Base-by-base conservation (phyloP, 2,329 filamentous ascomycete genomes). In the Penicillium freii region DNA sequence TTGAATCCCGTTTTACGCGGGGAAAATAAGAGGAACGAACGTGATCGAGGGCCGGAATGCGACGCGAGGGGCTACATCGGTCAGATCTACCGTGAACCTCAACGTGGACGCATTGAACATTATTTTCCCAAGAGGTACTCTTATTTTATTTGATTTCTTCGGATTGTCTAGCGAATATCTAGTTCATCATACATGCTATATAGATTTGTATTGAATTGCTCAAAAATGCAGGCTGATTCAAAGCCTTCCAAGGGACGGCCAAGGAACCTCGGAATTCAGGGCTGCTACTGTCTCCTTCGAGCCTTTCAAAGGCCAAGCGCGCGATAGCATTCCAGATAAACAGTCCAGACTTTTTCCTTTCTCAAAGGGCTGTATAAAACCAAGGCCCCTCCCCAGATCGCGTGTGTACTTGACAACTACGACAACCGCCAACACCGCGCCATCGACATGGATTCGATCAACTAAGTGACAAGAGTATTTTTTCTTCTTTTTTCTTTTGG, bases 211-310 rank as follows among this genome's bases (percentile, higher is more conserved):
- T 11, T 25, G 13, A 44, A 23, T 33, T n/a, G 11, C n/a, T n/a
- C 13, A 17, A 40, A 23, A 23, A 29, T 27, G 21, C 8, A 48
- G 11, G 9, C 13, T 27, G 3, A 29, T 29, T 23, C 19, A 45
- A 2, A 27, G 19, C 5, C 38, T 21, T 27, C 29, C 13, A 33
- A 53, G 34, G 23, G 21, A 36, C 34, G n/a, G 54, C 54, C 42
- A 56, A 56, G 54, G 36, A 47, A 44, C 15, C 36, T 34, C 34
- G 56, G 56, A 58, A 58, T 58, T 56, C 56, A 42, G 52, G 56
- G 52, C 56, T 50, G 29, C 56, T 58, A 54, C 56, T 40, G 51
- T 50, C 40, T 51, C 52, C 36, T 48, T 38, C 9, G 19, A 46
- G 34, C 52, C 56, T 46, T 51, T 43, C 15, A 4, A 17, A 33